A percentile compares a stretch with the other conserved stretches of the same genome.
These are phyloP conservation scores for Poterioochromonas sp. DNA, from an alignment of 352 stramenopile species.

Conservation along the genomic window DNA sequence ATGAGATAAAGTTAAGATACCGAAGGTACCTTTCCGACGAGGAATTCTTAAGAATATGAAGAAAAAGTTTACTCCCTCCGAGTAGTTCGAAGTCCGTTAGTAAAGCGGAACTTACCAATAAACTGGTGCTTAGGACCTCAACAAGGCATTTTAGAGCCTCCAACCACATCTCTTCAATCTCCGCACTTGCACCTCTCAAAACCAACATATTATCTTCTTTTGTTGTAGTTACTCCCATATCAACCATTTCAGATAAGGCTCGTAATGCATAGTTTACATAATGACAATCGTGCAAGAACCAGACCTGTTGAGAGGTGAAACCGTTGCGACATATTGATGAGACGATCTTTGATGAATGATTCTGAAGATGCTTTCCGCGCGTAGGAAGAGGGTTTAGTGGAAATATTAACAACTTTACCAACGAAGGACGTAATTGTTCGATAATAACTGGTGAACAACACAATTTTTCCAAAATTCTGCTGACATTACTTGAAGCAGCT, in stretches of 20 bases:
- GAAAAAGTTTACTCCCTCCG: background rate
- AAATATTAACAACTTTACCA: slow-evolving; percentile 29
- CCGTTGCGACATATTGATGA: slow-evolving; percentile 20
- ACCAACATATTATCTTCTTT: slow-evolving; percentile 4
- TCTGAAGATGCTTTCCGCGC: slow-evolving; percentile 2
- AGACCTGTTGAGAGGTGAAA: slow-evolving; percentile 31
- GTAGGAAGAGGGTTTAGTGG: background rate
- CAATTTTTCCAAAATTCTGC: background rate
- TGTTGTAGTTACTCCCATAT: background rate
- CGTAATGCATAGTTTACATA: background rate
- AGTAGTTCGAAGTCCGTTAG: slow-evolving; percentile 22
- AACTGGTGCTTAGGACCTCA: background rate
- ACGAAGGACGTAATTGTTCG: slow-evolving; percentile 5
- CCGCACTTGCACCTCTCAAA: background rate
- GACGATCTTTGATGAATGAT: background rate
- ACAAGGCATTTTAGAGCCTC: slow-evolving; percentile 16
- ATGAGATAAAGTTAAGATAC: background rate
- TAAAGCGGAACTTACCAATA: background rate
- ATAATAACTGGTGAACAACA: background rate
- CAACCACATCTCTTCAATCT: slow-evolving; percentile 20
- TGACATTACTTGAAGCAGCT: background rate
- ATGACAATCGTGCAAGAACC: slow-evolving; percentile 21
- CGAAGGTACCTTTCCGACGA: slow-evolving; percentile 3
- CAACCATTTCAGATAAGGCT: background rate
- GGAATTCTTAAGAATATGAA: background rate